These are phyloP conservation scores for Kluyveromyces sp. DNA, from an alignment of 1,139 yeast species.

Conservation along the genomic window DNA sequence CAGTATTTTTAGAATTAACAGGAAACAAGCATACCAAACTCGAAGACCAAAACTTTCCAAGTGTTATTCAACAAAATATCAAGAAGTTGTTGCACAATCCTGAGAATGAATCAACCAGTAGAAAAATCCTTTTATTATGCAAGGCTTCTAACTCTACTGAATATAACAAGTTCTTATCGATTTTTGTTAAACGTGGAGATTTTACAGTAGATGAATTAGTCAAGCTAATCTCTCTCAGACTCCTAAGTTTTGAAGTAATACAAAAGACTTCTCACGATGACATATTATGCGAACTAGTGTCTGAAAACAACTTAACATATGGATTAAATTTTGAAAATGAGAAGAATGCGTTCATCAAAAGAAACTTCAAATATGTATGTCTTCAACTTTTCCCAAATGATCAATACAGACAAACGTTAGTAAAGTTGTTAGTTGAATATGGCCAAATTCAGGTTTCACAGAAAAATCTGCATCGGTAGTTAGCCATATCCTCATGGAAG, in stretches of 20 bases:
- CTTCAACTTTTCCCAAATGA: conserved; percentile 10
- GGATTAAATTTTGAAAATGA: conserved; percentile 19
- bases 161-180: conserved; percentile 26
- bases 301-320: conserved; percentile 6
- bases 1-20: conserved; percentile 14
- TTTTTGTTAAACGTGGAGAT: conserved; percentile 26
- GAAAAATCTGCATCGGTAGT: conserved; percentile 12
- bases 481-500: conserved; percentile 8
- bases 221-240: conserved; percentile 20
- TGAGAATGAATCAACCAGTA: conserved; percentile 9
- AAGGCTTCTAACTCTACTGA: conserved; percentile 20
- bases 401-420: conserved; percentile 2
- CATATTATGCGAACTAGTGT: conserved; percentile 14
- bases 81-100: conserved; percentile 15
- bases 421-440: conserved; percentile 11
- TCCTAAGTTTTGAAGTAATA: conserved; percentile 24
- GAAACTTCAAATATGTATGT: conserved; percentile 17
- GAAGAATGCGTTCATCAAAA: conserved; percentile 18
- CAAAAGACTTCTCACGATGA: conserved; percentile 19
- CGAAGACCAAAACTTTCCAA: conserved; percentile 19
- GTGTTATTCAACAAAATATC: conserved; percentile 25
- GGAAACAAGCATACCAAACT: conserved; percentile 7
- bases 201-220: conserved; percentile 19
- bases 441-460: conserved; percentile 17
- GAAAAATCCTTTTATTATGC: conserved; percentile 18